Base-by-base conservation (phyloP, 306 rosid species). In the Echinosophora koreensis region DNA sequence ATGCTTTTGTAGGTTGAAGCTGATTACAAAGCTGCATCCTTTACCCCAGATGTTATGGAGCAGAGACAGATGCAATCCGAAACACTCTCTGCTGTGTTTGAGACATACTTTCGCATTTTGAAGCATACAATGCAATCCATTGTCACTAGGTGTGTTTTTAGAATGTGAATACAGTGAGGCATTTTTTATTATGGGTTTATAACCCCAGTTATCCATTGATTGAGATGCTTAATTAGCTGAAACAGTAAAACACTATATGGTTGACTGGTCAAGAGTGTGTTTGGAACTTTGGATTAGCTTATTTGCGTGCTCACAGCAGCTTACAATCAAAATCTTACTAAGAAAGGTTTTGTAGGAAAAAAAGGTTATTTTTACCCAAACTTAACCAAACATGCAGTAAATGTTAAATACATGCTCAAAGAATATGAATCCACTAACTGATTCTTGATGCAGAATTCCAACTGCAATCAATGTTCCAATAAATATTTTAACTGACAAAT, bases 31-130 rank as follows among this genome's bases (percentile, higher is more conserved):
- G 88, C 98, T 74, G 99, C 84, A 63, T 89, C 96, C 50, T 88
- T 89, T 75, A 80, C 92, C 14, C 89, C 85, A 22, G 98, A 96
- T 87, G 83, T 81, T 47, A 54, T 28, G 65, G 97, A 89, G 88
- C 84, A 58, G 86, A 87, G 88, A 86, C 87, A 81, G 68, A 92
- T 88, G 91, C 98, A 96, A 82, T 76, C 99, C 39, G 90, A 91
- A 74, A 88, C 97, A 32, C 99, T 92, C 76, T 88, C 98, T 83
- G 93, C 98, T 76, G 88, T 96, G 8, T 96, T 96, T 80, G 98
- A 92, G 89, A 91, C 89, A 51, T 96, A 91, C 82, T 92, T 96
- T 78, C 99, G 97, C 16, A 81, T 96, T 77, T 88, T 92, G 85
- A 96, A 91, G 87, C 88, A 91, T 79, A 82, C 97, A 12, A 84